These are phyloP conservation scores for Fragilariopsis cylindrus DNA, from an alignment of 108 stramenopile species.

Conservation along the genomic window DNA sequence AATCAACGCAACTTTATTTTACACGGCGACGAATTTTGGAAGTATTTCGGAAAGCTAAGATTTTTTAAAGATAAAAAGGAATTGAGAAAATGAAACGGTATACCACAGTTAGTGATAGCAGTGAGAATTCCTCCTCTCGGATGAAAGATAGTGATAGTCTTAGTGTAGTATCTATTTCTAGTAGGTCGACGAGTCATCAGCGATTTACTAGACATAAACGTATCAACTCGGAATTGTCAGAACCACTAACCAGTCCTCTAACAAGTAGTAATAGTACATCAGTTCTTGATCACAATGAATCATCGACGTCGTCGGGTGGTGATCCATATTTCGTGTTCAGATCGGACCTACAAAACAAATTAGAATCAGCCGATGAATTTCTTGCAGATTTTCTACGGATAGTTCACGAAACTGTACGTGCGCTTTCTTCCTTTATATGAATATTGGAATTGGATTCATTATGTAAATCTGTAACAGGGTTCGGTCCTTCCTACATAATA, in stretches of 20 bases:
- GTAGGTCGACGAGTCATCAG: conserved; percentile 17
- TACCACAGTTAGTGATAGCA: conserved; percentile 12
- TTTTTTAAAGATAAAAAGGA: not conserved
- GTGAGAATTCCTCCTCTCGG: conserved; percentile 9
- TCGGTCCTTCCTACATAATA: conserved; percentile 52
- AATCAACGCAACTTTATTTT: no score
- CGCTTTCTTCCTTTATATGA: conserved; percentile 8
- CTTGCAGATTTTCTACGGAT: conserved; percentile 57
- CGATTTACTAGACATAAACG: conserved; percentile 27
- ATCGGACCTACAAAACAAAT: conserved; percentile 60
- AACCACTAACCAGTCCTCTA: conserved; percentile 24
- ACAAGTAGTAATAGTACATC: not conserved
- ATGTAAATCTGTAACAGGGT: conserved; percentile 67
- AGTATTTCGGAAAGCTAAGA: no score
- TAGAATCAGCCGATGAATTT: conserved; percentile 59
- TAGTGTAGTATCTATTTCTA: conserved; percentile 21
- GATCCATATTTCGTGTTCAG: conserved; percentile 86
- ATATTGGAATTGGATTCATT: conserved; percentile 72
- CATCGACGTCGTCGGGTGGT: conserved; percentile 8
- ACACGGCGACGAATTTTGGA: no score
- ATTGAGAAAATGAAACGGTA: conserved; percentile 12
- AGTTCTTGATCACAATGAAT: conserved; percentile 18
- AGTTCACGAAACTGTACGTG: conserved; percentile 67
- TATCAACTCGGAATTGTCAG: conserved; percentile 38
- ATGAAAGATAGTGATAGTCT: conserved; percentile 9